Conservation (phyloP, 192 early-diverging fungal species). For the Mortierella alpina region DNA sequence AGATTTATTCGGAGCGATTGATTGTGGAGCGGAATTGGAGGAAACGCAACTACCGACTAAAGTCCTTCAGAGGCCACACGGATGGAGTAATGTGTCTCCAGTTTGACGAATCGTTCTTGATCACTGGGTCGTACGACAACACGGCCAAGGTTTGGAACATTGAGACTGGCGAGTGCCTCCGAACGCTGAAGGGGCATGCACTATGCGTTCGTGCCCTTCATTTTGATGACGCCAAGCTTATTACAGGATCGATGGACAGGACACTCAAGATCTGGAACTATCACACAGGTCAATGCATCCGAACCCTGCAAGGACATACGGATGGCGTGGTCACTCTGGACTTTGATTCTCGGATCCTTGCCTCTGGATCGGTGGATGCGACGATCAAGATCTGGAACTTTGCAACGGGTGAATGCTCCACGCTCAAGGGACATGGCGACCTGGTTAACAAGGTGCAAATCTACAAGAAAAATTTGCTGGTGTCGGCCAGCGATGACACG, state of each 20-base stretch:
- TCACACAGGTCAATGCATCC: constrained; percentile 88
- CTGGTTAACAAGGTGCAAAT: constrained; percentile 94
- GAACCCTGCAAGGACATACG: constrained; percentile 79
- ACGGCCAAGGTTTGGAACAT: constrained; percentile 91
- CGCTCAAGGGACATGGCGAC: constrained; percentile 86
- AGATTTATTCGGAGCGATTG: constrained; percentile 92
- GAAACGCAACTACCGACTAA: constrained; percentile 75
- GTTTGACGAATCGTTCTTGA: constrained; percentile 85
- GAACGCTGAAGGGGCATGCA: constrained; percentile 85
- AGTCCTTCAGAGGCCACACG: constrained; percentile 79
- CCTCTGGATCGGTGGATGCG: constrained; percentile 86
- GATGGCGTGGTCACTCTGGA: constrained; percentile 89
- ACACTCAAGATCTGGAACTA: constrained; percentile 95
- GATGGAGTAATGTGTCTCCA: constrained; percentile 94
- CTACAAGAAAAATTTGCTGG: constrained; percentile 68
- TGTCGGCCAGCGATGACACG: constrained; percentile 92
- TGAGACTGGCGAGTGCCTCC: constrained; percentile 83
- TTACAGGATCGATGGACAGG: constrained; percentile 92
- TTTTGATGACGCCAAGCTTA: constrained; percentile 94
- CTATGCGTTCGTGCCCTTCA: constrained; percentile 89
- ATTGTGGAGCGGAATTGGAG: constrained; percentile 96
- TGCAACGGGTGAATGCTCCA: constrained; percentile 70
- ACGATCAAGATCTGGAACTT: constrained; percentile 92
- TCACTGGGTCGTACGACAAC: constrained; percentile 91
- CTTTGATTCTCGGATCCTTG: constrained; percentile 81